Evolutionary conservation across 306 rosid species (phyloP), one percentile per base, ranked within the genome.

Genomic region (Cucumis hystrix): DNA sequence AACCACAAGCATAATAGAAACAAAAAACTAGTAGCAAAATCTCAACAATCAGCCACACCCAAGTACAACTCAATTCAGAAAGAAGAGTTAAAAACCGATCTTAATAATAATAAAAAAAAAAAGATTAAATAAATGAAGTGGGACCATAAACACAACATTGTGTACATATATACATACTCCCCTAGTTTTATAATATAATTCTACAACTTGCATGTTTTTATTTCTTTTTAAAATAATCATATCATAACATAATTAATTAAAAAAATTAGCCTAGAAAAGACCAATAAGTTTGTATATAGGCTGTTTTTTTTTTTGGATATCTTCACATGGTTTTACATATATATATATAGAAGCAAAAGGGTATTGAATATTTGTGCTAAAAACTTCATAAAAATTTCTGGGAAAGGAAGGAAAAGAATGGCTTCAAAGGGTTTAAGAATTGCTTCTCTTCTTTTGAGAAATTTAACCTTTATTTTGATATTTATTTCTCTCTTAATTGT

Each of bases 401-500:
- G 12, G 6, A 12, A 47, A 4, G 3, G 12, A 9, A 9, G 14
- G 11, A 4, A 4, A 9, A 47, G 4, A 9, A 9, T 9, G 12
- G 59, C 59, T 8, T 11, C 60, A 17, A 54, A 49, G 21, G 73
- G 54, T 81, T 62, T 56, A 6, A 61, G 43, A 21, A 20, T 82
- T 25, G 78, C 75, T 51, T 8, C 74, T 17, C 73, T 82, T 28
- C 45, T 47, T 0, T 52, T 82, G 54, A 77, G 81, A 61, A n/a
- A 71, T 35, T 7, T 78, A 21, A 78, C 75, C 40, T 21, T 59
- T 18, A 7, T 77, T 23, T 64, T 82, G 41, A 80, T 72, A 8
- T 37, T 82, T 37, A 21, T 82, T 6, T 41, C 84, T 16, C 52
- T 82, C 33, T 10, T 41, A 35, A 54, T 82, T 61, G 28, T 71